A percentile compares a stretch with the other conserved stretches of the same genome.
Conservation (phyloP, 768 basidiomycete species). For the Lentinula guzmanii region DNA sequence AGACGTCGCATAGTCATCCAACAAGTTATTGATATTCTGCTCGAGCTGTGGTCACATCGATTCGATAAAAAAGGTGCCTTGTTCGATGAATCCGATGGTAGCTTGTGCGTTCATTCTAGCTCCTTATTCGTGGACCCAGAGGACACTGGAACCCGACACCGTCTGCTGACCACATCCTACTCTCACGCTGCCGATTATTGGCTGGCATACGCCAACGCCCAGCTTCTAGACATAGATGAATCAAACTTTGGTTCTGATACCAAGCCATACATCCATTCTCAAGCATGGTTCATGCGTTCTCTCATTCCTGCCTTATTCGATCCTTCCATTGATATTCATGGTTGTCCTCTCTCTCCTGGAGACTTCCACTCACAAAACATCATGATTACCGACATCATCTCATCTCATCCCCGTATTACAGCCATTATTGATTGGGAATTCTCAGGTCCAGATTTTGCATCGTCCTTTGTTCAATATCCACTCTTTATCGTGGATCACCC, state of each 20-base stretch:
- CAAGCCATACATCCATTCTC: conserved; percentile 5
- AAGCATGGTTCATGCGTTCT: conserved; percentile 9
- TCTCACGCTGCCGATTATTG: conserved; percentile 5
- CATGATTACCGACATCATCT: conserved; percentile 9
- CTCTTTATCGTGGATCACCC: conserved; percentile 8
- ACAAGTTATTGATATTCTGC: conserved; percentile 7
- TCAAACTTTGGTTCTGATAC: conserved; percentile 4
- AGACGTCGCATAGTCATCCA: conserved; percentile 3
- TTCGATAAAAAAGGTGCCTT: conserved; percentile 8
- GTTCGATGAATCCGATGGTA: neutral
- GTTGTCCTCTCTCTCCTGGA: conserved; percentile 13
- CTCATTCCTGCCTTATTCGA: conserved; percentile 8
- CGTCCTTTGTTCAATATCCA: conserved; percentile 6
- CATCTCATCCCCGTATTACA: conserved; percentile 6
- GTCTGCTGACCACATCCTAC: conserved; percentile 1
- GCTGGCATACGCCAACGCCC: conserved; percentile 2
- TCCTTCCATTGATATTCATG: conserved; percentile 8
- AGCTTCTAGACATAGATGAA: conserved; percentile 5
- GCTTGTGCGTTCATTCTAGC: neutral
- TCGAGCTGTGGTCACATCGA: conserved; percentile 5
- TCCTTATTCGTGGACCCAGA: neutral
- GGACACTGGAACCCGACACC: neutral
- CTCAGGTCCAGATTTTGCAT: conserved; percentile 8
- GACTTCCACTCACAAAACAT: conserved; percentile 18
- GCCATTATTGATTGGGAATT: conserved; percentile 17